Conservation (phyloP, 345 rosid species). For the Arabis hirsuta region DNA sequence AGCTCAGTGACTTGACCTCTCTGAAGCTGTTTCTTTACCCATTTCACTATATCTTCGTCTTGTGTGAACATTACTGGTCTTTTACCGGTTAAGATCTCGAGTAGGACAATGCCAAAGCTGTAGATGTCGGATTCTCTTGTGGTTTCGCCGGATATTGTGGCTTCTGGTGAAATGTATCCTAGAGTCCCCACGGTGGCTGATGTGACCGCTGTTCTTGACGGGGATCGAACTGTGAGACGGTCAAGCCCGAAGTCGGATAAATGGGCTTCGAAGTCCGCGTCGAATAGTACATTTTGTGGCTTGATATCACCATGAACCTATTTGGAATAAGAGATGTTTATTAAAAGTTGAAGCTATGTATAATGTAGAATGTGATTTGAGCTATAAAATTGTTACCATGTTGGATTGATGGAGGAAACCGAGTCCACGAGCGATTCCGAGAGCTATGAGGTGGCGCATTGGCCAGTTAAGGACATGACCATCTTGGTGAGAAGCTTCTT, state of each 20-base stretch:
- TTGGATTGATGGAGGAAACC: slow-evolving; percentile 75
- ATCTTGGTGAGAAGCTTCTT: slow-evolving; percentile 97
- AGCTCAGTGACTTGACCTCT: slow-evolving; percentile 84
- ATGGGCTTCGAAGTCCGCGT: slow-evolving; percentile 97
- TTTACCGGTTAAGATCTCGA: slow-evolving; percentile 85
- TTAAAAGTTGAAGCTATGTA: not conserved
- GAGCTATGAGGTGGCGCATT: slow-evolving; percentile 97
- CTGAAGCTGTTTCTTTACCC: slow-evolving; percentile 96
- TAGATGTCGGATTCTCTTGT: slow-evolving; percentile 84
- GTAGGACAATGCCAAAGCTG: slow-evolving; percentile 92
- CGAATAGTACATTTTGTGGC: slow-evolving; percentile 91
- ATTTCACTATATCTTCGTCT: slow-evolving; percentile 96
- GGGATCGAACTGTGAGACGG: slow-evolving; percentile 53
- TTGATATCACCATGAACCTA: slow-evolving; percentile 84
- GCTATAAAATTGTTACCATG: slow-evolving; percentile 39
- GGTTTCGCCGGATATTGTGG: slow-evolving; percentile 58
- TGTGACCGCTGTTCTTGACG: slow-evolving; percentile 67
- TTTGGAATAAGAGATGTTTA: not conserved
- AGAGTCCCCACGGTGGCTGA: slow-evolving; percentile 69
- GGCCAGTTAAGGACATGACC: slow-evolving; percentile 99
- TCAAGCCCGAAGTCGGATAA: slow-evolving; percentile 87
- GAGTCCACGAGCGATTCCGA: slow-evolving; percentile 90
- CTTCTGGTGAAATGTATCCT: slow-evolving; percentile 89
- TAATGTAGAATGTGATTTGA: not conserved
- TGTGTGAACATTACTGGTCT: slow-evolving; percentile 92